Evolutionary conservation across 495 filamentous ascomycete genomes (phyloP).

Genomic region (Bombardia bombarda): DNA sequence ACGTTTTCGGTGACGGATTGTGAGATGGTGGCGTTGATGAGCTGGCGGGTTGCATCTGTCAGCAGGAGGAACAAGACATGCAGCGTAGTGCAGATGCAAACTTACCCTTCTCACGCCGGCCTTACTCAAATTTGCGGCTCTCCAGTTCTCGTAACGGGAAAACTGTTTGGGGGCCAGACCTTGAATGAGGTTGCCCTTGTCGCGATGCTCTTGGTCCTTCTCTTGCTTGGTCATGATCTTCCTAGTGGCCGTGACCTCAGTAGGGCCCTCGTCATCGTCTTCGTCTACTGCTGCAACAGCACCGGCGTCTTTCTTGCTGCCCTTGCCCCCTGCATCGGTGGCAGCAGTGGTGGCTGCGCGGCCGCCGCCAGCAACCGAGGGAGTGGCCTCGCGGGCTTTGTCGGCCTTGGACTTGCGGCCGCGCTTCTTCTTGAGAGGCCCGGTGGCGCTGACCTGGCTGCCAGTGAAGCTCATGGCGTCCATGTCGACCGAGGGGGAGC

Average conservation of each 20-base stretch:
- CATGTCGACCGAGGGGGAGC: conserved; percentile 57
- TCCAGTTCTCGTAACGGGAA: conserved; percentile 64
- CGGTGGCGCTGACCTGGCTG: conserved; percentile 47
- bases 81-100: neutral
- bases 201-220: conserved; percentile 58
- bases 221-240: conserved; percentile 57
- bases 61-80: neutral
- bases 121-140: conserved; percentile 55
- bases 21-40: conserved; percentile 80
- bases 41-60: conserved; percentile 26
- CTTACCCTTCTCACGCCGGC: conserved; percentile 34
- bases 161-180: conserved; percentile 62
- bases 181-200: conserved; percentile 54
- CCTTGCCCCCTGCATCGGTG: conserved; percentile 26
- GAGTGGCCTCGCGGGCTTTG: conserved; percentile 42
- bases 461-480: conserved; percentile 63
- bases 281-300: conserved; percentile 34
- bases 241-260: conserved; percentile 56
- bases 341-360: conserved; percentile 37
- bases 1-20: conserved; percentile 77
- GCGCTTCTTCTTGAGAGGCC: conserved; percentile 47
- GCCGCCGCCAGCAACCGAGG: conserved; percentile 44
- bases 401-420: conserved; percentile 59
- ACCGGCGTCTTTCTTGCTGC: conserved; percentile 21
- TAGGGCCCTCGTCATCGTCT: conserved; percentile 59